Conservation (phyloP, 306 rosid species). For the Prunus padus region DNA sequence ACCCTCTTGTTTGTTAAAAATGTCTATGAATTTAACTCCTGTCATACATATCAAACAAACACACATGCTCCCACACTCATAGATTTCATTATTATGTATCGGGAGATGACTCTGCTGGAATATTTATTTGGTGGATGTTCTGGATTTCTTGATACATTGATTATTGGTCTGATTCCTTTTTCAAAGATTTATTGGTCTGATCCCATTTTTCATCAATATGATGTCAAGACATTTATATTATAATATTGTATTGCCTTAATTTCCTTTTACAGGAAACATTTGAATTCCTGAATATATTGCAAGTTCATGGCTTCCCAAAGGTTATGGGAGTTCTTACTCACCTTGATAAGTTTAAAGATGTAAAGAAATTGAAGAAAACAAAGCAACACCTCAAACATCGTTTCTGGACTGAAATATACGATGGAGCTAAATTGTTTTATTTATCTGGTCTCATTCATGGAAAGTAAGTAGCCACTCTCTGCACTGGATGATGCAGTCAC, state of each 20-base stretch:
- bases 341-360: constrained; percentile 85
- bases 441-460: constrained; percentile 87
- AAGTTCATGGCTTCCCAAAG: constrained; percentile 89
- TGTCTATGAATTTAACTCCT: background rate
- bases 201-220: background rate
- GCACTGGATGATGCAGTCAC: background rate
- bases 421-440: constrained; percentile 93
- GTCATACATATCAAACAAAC: background rate
- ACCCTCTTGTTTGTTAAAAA: background rate
- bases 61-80: background rate
- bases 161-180: background rate
- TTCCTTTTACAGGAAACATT: constrained; percentile 75
- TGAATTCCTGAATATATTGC: constrained; percentile 92
- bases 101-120: background rate
- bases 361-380: constrained; percentile 73
- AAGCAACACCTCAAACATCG: constrained; percentile 90
- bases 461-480: constrained; percentile 56
- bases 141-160: background rate
- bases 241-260: background rate
- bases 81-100: background rate
- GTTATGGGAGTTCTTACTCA: constrained; percentile 99
- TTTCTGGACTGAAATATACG: constrained; percentile 89
- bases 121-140: background rate
- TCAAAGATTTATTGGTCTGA: background rate
- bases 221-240: background rate